A percentile compares a stretch with the other conserved stretches of the same genome.
Conservation (phyloP, 2,329 filamentous ascomycete species). For the Zasmidium cellare region DNA sequence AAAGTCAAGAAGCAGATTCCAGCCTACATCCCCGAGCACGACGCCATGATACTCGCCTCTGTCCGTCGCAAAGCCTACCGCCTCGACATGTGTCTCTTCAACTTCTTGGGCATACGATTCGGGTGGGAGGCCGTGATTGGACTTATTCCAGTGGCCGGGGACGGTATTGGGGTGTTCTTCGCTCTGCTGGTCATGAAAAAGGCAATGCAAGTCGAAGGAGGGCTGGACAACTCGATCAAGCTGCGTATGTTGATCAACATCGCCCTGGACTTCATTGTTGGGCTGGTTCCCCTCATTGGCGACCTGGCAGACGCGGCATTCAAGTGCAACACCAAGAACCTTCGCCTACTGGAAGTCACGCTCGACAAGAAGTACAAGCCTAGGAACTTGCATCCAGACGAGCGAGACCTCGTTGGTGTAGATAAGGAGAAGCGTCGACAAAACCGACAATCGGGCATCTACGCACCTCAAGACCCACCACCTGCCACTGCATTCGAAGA, state of each 20-base stretch:
- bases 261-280: conserved; percentile 69
- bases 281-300: conserved; percentile 73
- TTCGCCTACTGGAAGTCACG: conserved; percentile 66
- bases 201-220: conserved; percentile 73
- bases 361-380: conserved; percentile 67
- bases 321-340: conserved; percentile 76
- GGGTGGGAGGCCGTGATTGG: conserved; percentile 89
- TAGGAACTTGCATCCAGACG: conserved; percentile 27
- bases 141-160: conserved; percentile 77
- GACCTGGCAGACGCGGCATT: conserved; percentile 72
- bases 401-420: conserved; percentile 25
- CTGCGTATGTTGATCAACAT: conserved; percentile 81
- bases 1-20: conserved; percentile 84
- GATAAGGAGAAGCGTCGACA: conserved; percentile 35
- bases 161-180: conserved; percentile 71
- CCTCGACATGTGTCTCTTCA: conserved; percentile 83
- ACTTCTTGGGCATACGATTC: conserved; percentile 76
- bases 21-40: conserved; percentile 77
- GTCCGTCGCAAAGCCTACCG: conserved; percentile 84
- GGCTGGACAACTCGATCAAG: conserved; percentile 63
- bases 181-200: conserved; percentile 73
- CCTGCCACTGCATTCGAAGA: conserved; percentile 51
- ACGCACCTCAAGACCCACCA: conserved; percentile 35
- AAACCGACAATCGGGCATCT: conserved; percentile 34
- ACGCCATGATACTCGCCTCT: conserved; percentile 77